These are phyloP conservation scores for Ophiostoma ulmi DNA, from an alignment of 2,329 filamentous ascomycete genomes.

Conservation along the genomic window DNA sequence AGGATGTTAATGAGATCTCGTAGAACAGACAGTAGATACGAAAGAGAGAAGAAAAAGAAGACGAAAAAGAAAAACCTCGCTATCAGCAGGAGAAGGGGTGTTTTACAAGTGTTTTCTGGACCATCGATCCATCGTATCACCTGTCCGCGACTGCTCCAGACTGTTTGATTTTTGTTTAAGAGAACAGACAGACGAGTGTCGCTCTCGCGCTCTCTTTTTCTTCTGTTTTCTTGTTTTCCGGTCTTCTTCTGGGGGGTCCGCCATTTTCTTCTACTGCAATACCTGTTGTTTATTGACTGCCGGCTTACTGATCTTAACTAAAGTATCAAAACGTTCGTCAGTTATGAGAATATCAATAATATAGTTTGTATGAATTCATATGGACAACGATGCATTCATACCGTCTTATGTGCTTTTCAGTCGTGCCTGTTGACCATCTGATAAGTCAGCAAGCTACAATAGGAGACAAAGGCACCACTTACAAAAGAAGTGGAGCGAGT, in stretches of 20 bases:
- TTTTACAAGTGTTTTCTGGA: slow-evolving; percentile 31
- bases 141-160: slow-evolving; percentile 28
- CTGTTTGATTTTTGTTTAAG: slow-evolving; percentile 27
- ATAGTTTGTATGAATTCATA: too few relatives aligned
- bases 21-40: background rate
- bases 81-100: slow-evolving; percentile 25
- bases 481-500: slow-evolving; percentile 16
- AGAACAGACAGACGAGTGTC: slow-evolving; percentile 18
- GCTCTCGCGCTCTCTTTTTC: background rate
- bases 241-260: background rate
- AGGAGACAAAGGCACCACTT: background rate
- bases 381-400: too few relatives aligned
- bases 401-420: background rate
- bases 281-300: too few relatives aligned
- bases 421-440: background rate
- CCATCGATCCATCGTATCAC: slow-evolving; percentile 33
- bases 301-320: too few relatives aligned
- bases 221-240: background rate
- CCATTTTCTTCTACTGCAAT: background rate
- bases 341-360: too few relatives aligned
- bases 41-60: background rate
- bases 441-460: background rate
- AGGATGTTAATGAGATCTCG: background rate
- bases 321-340: too few relatives aligned
- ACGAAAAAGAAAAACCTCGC: slow-evolving; percentile 1